phyloP scores from a whole-genome alignment of 2,329 filamentous ascomycete genomes.

The Cercospora sp. region DNA sequence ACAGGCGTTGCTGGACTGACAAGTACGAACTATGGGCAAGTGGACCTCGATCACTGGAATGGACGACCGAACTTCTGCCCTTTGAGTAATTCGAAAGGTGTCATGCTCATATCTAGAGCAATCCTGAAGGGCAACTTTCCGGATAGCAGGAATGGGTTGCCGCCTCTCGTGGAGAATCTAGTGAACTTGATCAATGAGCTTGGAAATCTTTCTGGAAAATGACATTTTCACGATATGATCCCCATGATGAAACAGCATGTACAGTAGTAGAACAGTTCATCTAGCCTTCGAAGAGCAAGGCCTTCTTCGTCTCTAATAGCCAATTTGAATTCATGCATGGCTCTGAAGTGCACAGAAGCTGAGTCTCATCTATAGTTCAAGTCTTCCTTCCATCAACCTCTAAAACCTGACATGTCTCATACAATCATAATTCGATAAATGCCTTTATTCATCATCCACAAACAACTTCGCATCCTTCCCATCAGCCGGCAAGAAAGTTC shows the following conservation, averaged over 20 bases:
- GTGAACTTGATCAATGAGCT: constrained; percentile 62
- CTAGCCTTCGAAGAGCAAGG: too few species aligned
- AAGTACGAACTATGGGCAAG: not conserved
- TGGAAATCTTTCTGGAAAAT: constrained; percentile 28
- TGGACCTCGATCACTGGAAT: constrained; percentile 7
- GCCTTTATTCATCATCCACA: constrained; percentile 23
- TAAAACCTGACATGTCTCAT: not conserved
- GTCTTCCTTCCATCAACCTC: not conserved
- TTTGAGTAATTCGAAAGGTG: constrained; percentile 56
- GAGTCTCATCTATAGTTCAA: not conserved
- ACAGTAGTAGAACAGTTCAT: too few species aligned
- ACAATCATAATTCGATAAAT: not conserved
- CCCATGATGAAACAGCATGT: not conserved
- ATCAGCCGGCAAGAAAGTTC: constrained; percentile 23
- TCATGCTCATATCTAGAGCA: constrained; percentile 60
- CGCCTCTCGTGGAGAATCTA: constrained; percentile 66
- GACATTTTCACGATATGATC: not conserved
- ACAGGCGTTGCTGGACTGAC: constrained; percentile 53
- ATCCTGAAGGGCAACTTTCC: constrained; percentile 56
- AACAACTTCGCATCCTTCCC: constrained; percentile 24
- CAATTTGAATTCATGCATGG: not conserved
- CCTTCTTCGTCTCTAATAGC: not conserved
- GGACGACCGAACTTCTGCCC: constrained; percentile 29
- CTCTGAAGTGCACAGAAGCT: not conserved
- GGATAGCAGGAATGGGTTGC: constrained; percentile 37